Evolutionary conservation across 2,329 filamentous ascomycete genomes (phyloP).

Genomic region (Cytospora piceicola): DNA sequence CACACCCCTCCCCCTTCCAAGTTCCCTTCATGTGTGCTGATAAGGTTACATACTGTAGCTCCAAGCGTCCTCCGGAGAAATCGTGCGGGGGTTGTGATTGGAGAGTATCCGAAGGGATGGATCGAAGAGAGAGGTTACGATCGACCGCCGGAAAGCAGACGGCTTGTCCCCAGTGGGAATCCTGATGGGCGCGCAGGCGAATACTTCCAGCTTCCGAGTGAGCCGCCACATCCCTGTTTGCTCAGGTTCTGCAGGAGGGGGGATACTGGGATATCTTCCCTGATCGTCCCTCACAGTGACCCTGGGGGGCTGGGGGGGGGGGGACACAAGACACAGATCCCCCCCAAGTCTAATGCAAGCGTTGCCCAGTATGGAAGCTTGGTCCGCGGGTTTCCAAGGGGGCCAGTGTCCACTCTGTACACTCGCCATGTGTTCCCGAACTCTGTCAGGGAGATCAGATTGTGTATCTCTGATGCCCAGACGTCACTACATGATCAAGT

Average conservation of each 20-base stretch:
- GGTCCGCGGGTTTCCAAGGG: neutral
- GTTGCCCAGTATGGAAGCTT: neutral
- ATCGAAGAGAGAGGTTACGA: neutral
- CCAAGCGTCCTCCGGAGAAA: neutral
- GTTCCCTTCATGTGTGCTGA: neutral
- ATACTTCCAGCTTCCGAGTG: neutral
- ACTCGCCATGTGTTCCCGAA: neutral
- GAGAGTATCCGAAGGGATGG: neutral
- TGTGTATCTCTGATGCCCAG: neutral
- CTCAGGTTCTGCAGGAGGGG: neutral
- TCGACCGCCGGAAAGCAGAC: neutral
- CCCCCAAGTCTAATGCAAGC: neutral
- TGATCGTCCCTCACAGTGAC: neutral
- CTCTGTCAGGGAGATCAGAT: neutral
- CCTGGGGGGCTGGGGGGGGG: too few species aligned
- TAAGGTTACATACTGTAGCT: neutral
- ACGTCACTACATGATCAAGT: neutral
- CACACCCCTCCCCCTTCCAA: neutral
- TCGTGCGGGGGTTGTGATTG: neutral
- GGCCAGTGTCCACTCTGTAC: neutral
- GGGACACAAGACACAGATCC: neutral
- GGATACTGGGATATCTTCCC: neutral
- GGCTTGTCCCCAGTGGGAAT: neutral
- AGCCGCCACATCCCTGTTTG: neutral
- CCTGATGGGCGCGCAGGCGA: neutral